A percentile compares a stretch with the other conserved stretches of the same genome.
Conservation (phyloP, 2,329 filamentous ascomycete species). For the Helminthosporium solani region DNA sequence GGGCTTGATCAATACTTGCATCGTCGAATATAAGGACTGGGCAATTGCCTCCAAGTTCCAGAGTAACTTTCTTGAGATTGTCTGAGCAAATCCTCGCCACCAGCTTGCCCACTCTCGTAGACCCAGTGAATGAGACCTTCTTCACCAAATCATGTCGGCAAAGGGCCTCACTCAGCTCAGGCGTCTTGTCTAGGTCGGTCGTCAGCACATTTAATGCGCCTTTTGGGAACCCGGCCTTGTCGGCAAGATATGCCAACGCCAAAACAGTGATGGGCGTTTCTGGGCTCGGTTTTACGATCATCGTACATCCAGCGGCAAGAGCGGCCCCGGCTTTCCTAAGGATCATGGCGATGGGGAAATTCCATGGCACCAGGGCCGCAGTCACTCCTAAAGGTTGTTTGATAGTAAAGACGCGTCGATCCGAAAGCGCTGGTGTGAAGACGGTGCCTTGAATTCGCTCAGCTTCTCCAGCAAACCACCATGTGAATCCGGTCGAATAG, state of each 20-base stretch:
- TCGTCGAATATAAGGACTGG: constrained; percentile 66
- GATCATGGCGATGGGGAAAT: constrained; percentile 69
- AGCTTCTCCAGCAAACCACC: constrained; percentile 62
- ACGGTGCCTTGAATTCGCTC: constrained; percentile 64
- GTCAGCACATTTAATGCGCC: constrained; percentile 64
- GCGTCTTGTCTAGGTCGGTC: constrained; percentile 58
- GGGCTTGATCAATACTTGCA: constrained; percentile 60
- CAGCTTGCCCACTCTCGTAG: constrained; percentile 62
- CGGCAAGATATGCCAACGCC: constrained; percentile 41
- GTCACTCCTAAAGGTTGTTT: constrained; percentile 73
- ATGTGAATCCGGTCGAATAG: constrained; percentile 56
- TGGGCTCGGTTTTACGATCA: constrained; percentile 57
- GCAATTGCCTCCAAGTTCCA: constrained; percentile 66
- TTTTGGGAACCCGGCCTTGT: constrained; percentile 51
- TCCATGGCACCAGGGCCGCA: constrained; percentile 71
- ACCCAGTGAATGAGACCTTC: constrained; percentile 62
- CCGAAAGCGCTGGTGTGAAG: constrained; percentile 60
- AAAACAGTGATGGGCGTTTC: constrained; percentile 45
- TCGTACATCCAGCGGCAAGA: constrained; percentile 68
- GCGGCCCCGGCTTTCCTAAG: constrained; percentile 68
- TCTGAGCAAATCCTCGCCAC: constrained; percentile 61
- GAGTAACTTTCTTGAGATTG: constrained; percentile 63
- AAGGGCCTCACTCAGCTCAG: constrained; percentile 54
- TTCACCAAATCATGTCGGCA: constrained; percentile 61
- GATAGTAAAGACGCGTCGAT: constrained; percentile 67